A percentile compares a stretch with the other conserved stretches of the same genome.
phyloP scores from a whole-genome alignment of 306 rosid species.

The Leucaena leucocephala region DNA sequence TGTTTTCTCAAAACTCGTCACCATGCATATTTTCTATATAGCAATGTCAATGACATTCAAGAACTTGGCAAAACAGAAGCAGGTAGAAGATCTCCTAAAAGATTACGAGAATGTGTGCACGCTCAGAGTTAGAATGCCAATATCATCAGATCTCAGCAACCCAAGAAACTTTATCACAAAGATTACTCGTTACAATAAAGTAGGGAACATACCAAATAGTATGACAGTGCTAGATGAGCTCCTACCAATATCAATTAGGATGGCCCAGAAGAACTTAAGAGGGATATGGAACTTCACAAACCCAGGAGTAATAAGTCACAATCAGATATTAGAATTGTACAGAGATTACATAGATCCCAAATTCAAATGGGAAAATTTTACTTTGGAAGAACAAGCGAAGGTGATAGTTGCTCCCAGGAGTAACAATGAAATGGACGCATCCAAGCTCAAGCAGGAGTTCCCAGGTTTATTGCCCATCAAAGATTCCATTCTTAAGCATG shows the following conservation, averaged over 20 bases:
- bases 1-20: neutral
- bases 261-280: slow-evolving; percentile 65
- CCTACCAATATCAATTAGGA: slow-evolving; percentile 65
- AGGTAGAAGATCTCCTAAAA: slow-evolving; percentile 69
- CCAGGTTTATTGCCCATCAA: slow-evolving; percentile 59
- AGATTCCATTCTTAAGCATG: slow-evolving; percentile 64
- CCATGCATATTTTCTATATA: slow-evolving; percentile 13
- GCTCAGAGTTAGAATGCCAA: slow-evolving; percentile 77
- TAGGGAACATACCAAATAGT: slow-evolving; percentile 75
- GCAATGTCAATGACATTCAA: slow-evolving; percentile 22
- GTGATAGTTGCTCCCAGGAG: slow-evolving; percentile 71
- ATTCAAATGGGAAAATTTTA: slow-evolving; percentile 64
- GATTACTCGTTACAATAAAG: slow-evolving; percentile 60
- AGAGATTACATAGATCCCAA: slow-evolving; percentile 60
- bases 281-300: slow-evolving; percentile 88
- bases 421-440: slow-evolving; percentile 73
- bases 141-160: slow-evolving; percentile 71
- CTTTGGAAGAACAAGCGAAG: slow-evolving; percentile 68
- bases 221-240: slow-evolving; percentile 82
- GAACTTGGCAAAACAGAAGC: slow-evolving; percentile 28
- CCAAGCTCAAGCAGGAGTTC: slow-evolving; percentile 65
- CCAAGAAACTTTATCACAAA: slow-evolving; percentile 78
- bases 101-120: slow-evolving; percentile 68
- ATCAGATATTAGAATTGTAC: slow-evolving; percentile 65
- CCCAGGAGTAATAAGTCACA: slow-evolving; percentile 77